phyloP scores from a whole-genome alignment of 305 asterid species.

The Stenogyne calaminthoides region DNA sequence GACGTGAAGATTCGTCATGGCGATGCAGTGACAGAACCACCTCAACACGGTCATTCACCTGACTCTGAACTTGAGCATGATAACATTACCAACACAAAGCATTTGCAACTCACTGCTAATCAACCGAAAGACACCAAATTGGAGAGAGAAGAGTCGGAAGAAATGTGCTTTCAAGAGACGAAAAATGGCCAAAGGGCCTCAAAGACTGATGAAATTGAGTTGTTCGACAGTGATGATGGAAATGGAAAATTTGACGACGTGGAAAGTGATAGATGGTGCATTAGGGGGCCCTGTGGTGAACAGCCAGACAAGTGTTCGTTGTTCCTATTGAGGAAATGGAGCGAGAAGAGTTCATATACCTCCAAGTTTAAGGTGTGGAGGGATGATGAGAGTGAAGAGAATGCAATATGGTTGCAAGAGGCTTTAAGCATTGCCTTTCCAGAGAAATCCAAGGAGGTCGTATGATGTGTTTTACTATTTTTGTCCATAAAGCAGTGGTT shows the following conservation, averaged over 20 bases:
- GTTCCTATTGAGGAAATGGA: slow-evolving; percentile 14
- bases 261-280: slow-evolving; percentile 30
- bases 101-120: background rate
- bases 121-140: background rate
- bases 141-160: background rate
- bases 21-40: slow-evolving; percentile 8
- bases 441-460: background rate
- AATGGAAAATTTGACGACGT: background rate
- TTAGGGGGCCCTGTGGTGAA: slow-evolving; percentile 29
- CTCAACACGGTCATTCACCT: background rate
- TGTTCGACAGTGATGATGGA: slow-evolving; percentile 16
- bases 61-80: background rate
- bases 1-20: slow-evolving; percentile 21
- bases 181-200: background rate
- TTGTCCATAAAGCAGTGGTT: background rate
- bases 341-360: slow-evolving; percentile 2
- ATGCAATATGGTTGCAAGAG: slow-evolving; percentile 37
- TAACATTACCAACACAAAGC: background rate
- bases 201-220: slow-evolving; percentile 10
- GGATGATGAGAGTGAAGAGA: slow-evolving; percentile 37
- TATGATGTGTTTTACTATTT: background rate
- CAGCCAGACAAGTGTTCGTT: slow-evolving; percentile 22
- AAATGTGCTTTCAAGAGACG: background rate
- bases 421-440: slow-evolving; percentile 29
- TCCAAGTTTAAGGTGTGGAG: slow-evolving; percentile 39